Base-by-base conservation (phyloP, 257 asterid genomes). In the Gardenia jasminoides region DNA sequence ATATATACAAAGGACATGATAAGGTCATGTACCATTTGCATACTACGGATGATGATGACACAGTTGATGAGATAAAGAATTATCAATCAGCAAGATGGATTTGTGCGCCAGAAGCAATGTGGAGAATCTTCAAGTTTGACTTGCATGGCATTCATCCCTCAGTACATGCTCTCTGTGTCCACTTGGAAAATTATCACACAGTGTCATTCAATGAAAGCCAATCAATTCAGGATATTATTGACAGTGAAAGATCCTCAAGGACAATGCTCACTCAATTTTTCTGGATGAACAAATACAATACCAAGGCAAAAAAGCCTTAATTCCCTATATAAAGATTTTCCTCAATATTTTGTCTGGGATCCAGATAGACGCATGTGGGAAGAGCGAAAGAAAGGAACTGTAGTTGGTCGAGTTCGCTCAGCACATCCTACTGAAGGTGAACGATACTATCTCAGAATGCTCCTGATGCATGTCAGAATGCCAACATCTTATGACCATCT, bases 241-340 rank as follows among this genome's bases (percentile, higher is more conserved):
- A 52, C 19, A 52, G 13, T 16, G 0, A 52, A 3, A 2, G 1
- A 15, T 52, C n/a, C n/a, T n/a, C n/a, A n/a, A 17, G 5, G 20
- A 52, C 24, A 15, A 52, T 52, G 22, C 20, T 52, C 13, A 13
- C 59, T 11, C 12, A 52, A 12, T 10, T 11, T 12, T 52, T 52
- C 20, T 2, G 13, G 19, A 52, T 52, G 17, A 15, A 52, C 2
- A 52, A 5, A 52, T n/a, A n/a, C n/a, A n/a, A n/a, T n/a, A n/a
- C n/a, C n/a, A n/a, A n/a, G n/a, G 2, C 5, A n/a, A 10, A 22
- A 52, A 0, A 16, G 0, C 0, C 4, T 10, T 0, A 52, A 11
- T 12, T 52, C 22, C 20, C 59, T 52, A 1, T 52, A 52, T 52
- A 4, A 1, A 11, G 59, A 52, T 11, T 47, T 47, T 5, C 41